These are phyloP conservation scores for Xanthoparmelia taractica DNA, from an alignment of 495 filamentous ascomycete genomes.

Conservation along the genomic window DNA sequence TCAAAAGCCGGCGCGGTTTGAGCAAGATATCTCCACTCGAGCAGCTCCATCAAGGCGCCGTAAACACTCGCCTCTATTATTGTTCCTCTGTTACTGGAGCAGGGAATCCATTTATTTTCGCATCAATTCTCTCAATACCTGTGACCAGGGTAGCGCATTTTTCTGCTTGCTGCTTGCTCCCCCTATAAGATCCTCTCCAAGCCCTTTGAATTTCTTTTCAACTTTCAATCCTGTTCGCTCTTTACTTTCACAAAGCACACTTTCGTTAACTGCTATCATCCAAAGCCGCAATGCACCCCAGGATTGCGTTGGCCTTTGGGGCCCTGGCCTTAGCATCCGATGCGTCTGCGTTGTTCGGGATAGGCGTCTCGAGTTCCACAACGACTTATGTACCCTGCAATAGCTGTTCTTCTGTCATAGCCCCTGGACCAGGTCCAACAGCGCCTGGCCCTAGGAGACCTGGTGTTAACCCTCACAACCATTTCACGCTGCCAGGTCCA, in stretches of 20 bases:
- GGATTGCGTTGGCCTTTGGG: neutral
- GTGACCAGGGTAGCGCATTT: neutral
- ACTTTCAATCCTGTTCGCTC: constrained; percentile 7
- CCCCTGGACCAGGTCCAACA: too few species aligned
- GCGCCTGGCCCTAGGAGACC: neutral
- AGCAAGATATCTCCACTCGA: constrained; percentile 3
- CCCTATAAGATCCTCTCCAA: constrained; percentile 7
- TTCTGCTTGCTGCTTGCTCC: neutral
- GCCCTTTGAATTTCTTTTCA: neutral
- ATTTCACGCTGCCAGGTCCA: neutral
- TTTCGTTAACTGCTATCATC: constrained; percentile 6
- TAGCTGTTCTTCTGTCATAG: too few species aligned
- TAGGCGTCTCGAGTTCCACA: neutral
- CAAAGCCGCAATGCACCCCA: constrained; percentile 10
- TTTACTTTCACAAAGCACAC: constrained; percentile 1
- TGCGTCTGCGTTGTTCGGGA: neutral
- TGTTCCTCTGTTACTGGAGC: neutral
- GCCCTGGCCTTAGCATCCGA: constrained; percentile 10
- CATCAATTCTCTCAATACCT: neutral
- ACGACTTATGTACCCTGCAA: neutral
- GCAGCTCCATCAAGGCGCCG: constrained; percentile 1
- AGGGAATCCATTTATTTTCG: neutral
- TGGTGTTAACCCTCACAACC: neutral
- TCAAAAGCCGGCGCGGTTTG: neutral
- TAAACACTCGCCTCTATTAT: neutral